Evolutionary conservation across 2,329 filamentous ascomycete species (phyloP).

Genomic region (Ophiostoma quercus): DNA sequence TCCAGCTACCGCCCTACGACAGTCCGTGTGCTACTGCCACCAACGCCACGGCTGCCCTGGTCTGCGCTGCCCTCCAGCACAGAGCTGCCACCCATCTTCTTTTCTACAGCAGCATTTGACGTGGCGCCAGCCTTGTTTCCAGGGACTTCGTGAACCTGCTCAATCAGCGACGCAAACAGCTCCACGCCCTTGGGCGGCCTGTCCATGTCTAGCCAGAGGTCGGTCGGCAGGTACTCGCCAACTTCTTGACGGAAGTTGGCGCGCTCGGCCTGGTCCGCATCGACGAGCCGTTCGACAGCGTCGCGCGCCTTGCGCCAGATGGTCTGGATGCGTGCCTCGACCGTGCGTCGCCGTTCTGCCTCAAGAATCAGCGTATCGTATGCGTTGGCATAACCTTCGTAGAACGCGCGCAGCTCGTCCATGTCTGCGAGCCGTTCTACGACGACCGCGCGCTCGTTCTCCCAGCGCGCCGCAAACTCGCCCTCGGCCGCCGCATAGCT

Average conservation of each 20-base stretch:
- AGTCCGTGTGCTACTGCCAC: conserved; percentile 26
- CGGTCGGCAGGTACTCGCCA: conserved; percentile 78
- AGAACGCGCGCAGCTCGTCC: conserved; percentile 71
- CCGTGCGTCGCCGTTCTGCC: conserved; percentile 65
- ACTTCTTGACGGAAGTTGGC: conserved; percentile 76
- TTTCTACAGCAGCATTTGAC: neutral
- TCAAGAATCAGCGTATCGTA: conserved; percentile 84
- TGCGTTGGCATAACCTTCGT: conserved; percentile 76
- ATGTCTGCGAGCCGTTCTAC: conserved; percentile 67
- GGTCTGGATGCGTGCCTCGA: conserved; percentile 67
- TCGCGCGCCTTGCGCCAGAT: conserved; percentile 74
- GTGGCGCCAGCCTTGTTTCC: neutral
- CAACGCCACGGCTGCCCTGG: conserved; percentile 20
- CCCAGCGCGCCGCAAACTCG: conserved; percentile 64
- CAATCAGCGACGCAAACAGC: conserved; percentile 31
- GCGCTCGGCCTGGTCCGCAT: conserved; percentile 66
- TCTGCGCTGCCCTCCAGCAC: conserved; percentile 15
- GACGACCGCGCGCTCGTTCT: conserved; percentile 66
- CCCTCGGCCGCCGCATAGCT: conserved; percentile 59
- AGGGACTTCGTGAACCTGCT: neutral
- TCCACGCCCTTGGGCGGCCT: conserved; percentile 52
- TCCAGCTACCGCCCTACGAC: conserved; percentile 19
- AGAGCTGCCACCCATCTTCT: conserved; percentile 3
- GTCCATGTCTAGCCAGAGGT: conserved; percentile 77
- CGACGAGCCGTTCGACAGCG: conserved; percentile 68